phyloP scores from a whole-genome alignment of 2,329 filamentous ascomycete genomes.

The Sporothrix inflata region DNA sequence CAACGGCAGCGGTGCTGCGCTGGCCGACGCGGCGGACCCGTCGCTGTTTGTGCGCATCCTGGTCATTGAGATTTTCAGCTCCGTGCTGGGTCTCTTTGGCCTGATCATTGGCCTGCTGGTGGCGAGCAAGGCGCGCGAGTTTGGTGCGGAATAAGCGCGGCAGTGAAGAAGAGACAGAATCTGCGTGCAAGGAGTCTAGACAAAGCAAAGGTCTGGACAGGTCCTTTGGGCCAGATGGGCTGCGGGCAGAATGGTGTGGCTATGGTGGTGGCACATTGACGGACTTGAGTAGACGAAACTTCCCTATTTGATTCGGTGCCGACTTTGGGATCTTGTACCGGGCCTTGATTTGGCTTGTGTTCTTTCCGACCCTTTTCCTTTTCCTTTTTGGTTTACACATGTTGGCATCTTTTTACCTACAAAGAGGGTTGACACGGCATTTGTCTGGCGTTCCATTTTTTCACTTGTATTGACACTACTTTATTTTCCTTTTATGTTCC shows the following conservation, averaged over 20 bases:
- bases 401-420: slow-evolving; percentile 19
- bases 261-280: background rate
- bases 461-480: slow-evolving; percentile 5
- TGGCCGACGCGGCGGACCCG: slow-evolving; percentile 93
- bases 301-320: background rate
- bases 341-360: background rate
- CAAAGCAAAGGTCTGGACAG: no score
- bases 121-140: slow-evolving; percentile 79
- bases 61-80: slow-evolving; percentile 99
- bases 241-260: background rate
- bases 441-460: slow-evolving; percentile 28
- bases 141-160: slow-evolving; percentile 49
- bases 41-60: slow-evolving; percentile 98
- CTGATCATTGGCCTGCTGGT: slow-evolving; percentile 92
- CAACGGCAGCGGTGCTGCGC: slow-evolving; percentile 93
- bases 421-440: slow-evolving; percentile 27
- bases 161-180: no score
- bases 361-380: background rate
- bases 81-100: slow-evolving; percentile 92
- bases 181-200: no score
- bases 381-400: slow-evolving; percentile 18
- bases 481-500: background rate
- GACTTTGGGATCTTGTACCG: background rate
- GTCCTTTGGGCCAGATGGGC: background rate
- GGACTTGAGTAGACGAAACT: no score